Evolutionary conservation across 2,329 filamentous ascomycete genomes (phyloP), one percentile per base, ranked within the genome.

Genomic region (Karstenula rhodostoma): DNA sequence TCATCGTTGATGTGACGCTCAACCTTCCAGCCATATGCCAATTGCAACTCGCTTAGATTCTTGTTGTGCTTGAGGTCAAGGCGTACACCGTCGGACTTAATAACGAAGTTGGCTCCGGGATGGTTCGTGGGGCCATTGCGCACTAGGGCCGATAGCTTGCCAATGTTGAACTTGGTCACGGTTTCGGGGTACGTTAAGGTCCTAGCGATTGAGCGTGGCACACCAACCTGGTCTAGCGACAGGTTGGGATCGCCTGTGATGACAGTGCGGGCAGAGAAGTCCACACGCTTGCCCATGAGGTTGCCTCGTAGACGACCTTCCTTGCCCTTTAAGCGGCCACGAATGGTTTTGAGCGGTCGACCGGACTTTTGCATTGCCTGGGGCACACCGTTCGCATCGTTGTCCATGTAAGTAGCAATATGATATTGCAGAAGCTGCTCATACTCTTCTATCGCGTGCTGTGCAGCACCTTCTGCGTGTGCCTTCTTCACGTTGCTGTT

Each of bases 391-490:
- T 96, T 95, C 79, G 98, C 97, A 77, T 99, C 94, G 73, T 99
- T 99, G 80, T 99, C 95, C 96, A 99, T 99, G 80, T 97, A 96
- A 0, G 96, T 99, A 46, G 96, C 96, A 61, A 99, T 94, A 74
- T 99, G 96, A 75, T 97, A 99, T 76, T 99, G 96, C 40, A 99
- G 84, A 33, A 99, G 83, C 65, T 90, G 89, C 78, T 97, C 93
- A 60, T 97, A 98, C 72, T 99, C 95, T 60, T 89, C 87, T 17
- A 93, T 88, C 67, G 98, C 93, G 79, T 99, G 95, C 65, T 92
- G 89, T 0, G 95, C 93, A 3, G 94, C 94, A 59, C 95, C 95
- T 78, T 97, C 93, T 60, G 92, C 88, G 72, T 96, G 92, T 61
- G 93, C 95, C 69, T 95, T 90, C 68, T 92, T 89, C 58, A 99